Evolutionary conservation across 371 early-diverging fungal species (phyloP), one percentile per base, ranked within the genome.

Genomic region (Capniomyces stellatus): DNA sequence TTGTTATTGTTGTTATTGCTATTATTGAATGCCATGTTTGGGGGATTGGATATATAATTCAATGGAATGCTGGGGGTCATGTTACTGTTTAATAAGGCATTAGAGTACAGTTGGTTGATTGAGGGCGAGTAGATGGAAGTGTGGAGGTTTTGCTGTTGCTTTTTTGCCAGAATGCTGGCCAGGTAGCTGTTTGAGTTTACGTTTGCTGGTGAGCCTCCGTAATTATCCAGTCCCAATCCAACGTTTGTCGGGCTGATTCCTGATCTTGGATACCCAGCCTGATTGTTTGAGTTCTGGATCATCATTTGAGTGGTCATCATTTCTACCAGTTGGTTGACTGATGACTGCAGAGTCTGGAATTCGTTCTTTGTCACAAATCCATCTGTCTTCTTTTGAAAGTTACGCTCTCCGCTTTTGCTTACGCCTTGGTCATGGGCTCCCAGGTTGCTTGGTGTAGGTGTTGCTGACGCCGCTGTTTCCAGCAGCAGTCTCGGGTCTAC

Each of bases 251-350:
- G 35, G 15, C 6, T 35, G 15, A 6, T 15, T 35, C 35, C 35
- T 35, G 10, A 6, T 35, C 35, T 6, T 10, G 35, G 15, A 35
- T 35, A 15, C 15, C 10, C 35, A 6, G 6, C 10, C 15, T 35
- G 35, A 8, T 6, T 3, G 3, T 3, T 3, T 8, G 25, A n/a
- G 28, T 27, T 49, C 18, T 49, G 49, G 3, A 49, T 6, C n/a
- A 30, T 29, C 28, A 49, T 21, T n/a, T 49, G 49, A 49, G 49
- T 8, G n/a, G 49, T 29, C n/a, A 49, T 49, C 25, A 49, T 25
- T 8, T 49, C 49, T 4, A 49, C 49, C 25, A 49, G 49, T n/a
- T 49, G 49, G 49, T 49, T 49, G 8, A 49, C 49, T n/a, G 49
- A 49, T 21, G 25, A 22, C n/a, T 49, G 49, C 10, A 49, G 49